Base-by-base conservation (phyloP, 2,329 filamentous ascomycete species). In the Lecanoromycetidae sp. region DNA sequence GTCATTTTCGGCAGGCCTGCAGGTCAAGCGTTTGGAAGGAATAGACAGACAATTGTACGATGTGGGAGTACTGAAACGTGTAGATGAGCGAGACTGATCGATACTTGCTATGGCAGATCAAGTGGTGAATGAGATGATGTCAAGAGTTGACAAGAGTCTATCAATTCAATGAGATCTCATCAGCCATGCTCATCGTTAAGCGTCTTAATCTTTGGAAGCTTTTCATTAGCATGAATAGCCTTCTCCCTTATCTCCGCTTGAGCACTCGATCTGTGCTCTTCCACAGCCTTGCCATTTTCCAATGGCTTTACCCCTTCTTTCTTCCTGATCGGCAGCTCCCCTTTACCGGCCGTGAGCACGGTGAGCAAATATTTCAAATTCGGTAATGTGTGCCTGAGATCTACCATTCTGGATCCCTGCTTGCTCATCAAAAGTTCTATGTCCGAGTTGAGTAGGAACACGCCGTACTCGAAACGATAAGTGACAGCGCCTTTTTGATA, bases 361-460 rank as follows among this genome's bases (percentile, higher is more conserved):
- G 93, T 94, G 2, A 96, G 69, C 13, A 96, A 69, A 57, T 94
- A 95, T 62, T 94, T 94, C 8, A 98, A 70, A 59, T 98, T 98
- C 1, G 90, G 87, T 5, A 96, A 68, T 0, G 90, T 94, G 56
- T 96, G 87, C 4, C 91, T 77, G 15, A 95, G 87, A 58, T 98
- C 91, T 53, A 95, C 75, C 1, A 94, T 80, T 38, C 82, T 80
- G 10, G 95, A 69, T 0, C 82, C 82, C 54, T 87, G 80, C 1
- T 69, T 66, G 50, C 71, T 75, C 56, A 78, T 68, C 9, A 83
- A 61, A 39, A 80, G 71, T 56, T 96, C 88, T 47, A 98, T 88
- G 59, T 96, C 72, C 65, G 96, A 95, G 68, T 96, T 96, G 12
- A 98, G 74, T n/a, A 96, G 69, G 58, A 96, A 98, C 60, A 94